phyloP scores from a whole-genome alignment of 2,329 filamentous ascomycete genomes.

The Cryoendolithus antarcticus region DNA sequence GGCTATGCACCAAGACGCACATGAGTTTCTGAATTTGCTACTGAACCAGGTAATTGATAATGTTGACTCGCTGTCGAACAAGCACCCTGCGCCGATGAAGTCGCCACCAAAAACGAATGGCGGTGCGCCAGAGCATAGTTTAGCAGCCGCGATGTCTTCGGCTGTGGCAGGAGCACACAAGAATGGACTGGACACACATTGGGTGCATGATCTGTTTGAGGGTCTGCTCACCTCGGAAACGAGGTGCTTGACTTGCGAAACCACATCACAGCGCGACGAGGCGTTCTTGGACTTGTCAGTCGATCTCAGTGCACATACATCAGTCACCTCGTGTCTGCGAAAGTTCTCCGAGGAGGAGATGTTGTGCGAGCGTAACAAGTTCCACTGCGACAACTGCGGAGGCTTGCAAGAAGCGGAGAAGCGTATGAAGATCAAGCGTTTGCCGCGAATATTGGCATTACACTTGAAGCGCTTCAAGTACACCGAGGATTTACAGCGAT shows the following conservation, averaged over 20 bases:
- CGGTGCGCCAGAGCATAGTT: constrained; percentile 13
- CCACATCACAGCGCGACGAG: constrained; percentile 86
- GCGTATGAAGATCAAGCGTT: constrained; percentile 94
- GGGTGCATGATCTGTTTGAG: constrained; percentile 97
- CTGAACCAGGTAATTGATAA: constrained; percentile 94
- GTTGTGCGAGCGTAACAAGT: constrained; percentile 97
- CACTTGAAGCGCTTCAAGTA: constrained; percentile 98
- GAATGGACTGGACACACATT: constrained; percentile 39
- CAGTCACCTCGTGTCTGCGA: constrained; percentile 84
- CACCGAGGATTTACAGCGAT: constrained; percentile 81
- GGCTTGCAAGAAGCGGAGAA: constrained; percentile 96
- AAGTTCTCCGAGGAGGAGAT: constrained; percentile 98
- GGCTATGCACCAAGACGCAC: constrained; percentile 95
- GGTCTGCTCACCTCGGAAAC: constrained; percentile 92
- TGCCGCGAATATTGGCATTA: constrained; percentile 81
- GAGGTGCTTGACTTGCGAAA: constrained; percentile 91
- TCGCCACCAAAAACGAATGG: constrained; percentile 12
- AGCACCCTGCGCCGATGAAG: constrained; percentile 32
- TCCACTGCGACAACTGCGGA: constrained; percentile 94
- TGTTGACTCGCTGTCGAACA: constrained; percentile 74
- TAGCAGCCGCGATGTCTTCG: constrained; percentile 9
- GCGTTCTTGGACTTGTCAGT: constrained; percentile 93
- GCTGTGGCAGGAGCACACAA: constrained; percentile 10
- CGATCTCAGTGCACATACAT: constrained; percentile 87
- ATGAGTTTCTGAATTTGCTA: constrained; percentile 89